Conservation (phyloP, 2,329 filamentous ascomycete species). For the Helotiales sp. region DNA sequence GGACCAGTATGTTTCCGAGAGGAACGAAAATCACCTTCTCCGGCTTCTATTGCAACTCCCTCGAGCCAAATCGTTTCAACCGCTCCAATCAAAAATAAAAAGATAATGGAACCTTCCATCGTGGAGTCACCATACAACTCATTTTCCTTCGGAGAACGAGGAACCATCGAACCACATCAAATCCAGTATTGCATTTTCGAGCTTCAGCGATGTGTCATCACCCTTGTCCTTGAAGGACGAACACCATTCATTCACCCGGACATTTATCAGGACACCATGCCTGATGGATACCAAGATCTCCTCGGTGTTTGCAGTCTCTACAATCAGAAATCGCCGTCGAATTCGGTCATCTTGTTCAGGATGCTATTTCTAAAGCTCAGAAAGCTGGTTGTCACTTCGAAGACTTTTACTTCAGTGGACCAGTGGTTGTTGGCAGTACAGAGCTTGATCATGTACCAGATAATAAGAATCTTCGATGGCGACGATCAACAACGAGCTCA, state of each 20-base stretch:
- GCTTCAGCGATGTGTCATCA: constrained; percentile 13
- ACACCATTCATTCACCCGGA: constrained; percentile 25
- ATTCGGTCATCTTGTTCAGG: constrained; percentile 9
- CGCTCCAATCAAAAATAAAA: too few relatives aligned
- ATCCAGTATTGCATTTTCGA: constrained; percentile 15
- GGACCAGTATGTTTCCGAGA: not conserved
- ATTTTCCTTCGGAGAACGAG: constrained; percentile 6
- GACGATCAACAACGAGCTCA: constrained; percentile 28
- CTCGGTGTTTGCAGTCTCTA: constrained; percentile 21
- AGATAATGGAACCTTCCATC: not conserved
- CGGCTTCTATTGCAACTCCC: too few relatives aligned
- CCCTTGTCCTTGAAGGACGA: constrained; percentile 13
- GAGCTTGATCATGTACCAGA: constrained; percentile 32
- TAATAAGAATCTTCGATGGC: constrained; percentile 35
- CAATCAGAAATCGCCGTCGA: constrained; percentile 12
- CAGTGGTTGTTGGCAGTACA: constrained; percentile 25
- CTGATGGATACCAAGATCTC: constrained; percentile 21
- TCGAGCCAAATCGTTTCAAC: too few relatives aligned
- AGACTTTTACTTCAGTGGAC: constrained; percentile 1
- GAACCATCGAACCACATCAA: constrained; percentile 7
- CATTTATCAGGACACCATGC: constrained; percentile 11
- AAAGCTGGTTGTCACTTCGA: constrained; percentile 6
- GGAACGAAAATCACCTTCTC: not conserved
- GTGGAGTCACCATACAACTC: constrained; percentile 11
- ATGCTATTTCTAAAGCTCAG: constrained; percentile 22